Conservation (phyloP, 2,329 filamentous ascomycete genomes). For the Cytospora mali region DNA sequence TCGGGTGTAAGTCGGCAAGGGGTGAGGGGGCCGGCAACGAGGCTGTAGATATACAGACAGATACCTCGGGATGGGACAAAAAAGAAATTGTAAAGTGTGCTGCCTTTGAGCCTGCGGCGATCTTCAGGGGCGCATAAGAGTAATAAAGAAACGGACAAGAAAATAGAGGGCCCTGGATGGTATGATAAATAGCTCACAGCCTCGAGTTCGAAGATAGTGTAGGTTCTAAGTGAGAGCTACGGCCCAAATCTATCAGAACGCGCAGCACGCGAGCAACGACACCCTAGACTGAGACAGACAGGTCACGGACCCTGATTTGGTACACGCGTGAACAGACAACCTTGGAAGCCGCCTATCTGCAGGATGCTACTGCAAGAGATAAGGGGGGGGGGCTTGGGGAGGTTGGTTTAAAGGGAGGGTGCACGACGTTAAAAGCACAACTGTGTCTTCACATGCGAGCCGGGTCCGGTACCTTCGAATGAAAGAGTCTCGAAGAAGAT, state of each 20-base stretch:
- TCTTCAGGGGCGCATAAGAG: neutral
- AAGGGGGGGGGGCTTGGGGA: neutral
- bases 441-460: slow-evolving; percentile 13
- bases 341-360: slow-evolving; percentile 9
- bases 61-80: neutral
- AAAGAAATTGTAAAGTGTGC: neutral
- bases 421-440: neutral
- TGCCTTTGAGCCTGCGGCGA: neutral
- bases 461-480: neutral
- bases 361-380: slow-evolving; percentile 17
- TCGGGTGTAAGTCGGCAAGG: slow-evolving; percentile 4
- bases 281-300: slow-evolving; percentile 20
- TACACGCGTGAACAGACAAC: slow-evolving; percentile 3
- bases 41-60: slow-evolving; percentile 9
- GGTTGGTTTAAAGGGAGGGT: neutral
- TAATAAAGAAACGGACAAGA: neutral
- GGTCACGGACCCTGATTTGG: slow-evolving; percentile 22
- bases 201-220: neutral
- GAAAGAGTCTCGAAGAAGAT: slow-evolving; percentile 1
- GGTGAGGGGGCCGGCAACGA: slow-evolving; percentile 1
- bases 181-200: slow-evolving; percentile 11
- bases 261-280: slow-evolving; percentile 27
- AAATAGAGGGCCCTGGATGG: neutral
- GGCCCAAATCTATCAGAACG: slow-evolving; percentile 21
- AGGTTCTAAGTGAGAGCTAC: slow-evolving; percentile 10